Percentiles rank a stretch among this genome's conserved stretches.
These are phyloP conservation scores for Suillus sp. DNA, from an alignment of 768 basidiomycete genomes.

Conservation along the genomic window DNA sequence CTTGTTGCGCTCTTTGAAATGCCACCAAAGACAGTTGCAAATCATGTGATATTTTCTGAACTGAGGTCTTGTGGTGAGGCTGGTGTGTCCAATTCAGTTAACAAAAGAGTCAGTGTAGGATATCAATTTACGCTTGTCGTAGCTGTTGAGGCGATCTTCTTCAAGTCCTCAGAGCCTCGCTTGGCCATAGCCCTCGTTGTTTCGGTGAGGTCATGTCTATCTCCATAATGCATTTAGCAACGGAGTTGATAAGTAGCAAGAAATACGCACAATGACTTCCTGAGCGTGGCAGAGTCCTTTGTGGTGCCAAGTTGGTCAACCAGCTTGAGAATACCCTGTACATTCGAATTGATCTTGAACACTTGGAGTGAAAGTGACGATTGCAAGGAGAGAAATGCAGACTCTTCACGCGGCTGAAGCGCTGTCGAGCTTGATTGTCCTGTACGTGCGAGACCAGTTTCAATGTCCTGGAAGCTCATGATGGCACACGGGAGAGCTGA, in stretches of 20 bases:
- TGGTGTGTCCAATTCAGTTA: slow-evolving; percentile 29
- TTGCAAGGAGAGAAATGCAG: slow-evolving; percentile 74
- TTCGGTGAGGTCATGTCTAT: slow-evolving; percentile 91
- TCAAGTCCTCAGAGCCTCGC: slow-evolving; percentile 89
- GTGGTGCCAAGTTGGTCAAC: slow-evolving; percentile 93
- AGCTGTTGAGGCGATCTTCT: slow-evolving; percentile 79
- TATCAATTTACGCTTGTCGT: slow-evolving; percentile 50
- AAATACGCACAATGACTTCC: slow-evolving; percentile 78
- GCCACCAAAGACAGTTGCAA: slow-evolving; percentile 86
- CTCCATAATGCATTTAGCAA: slow-evolving; percentile 8
- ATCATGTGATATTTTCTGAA: slow-evolving; percentile 94
- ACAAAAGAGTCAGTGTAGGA: not conserved
- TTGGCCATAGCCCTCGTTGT: slow-evolving; percentile 94
- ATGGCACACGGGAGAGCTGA: not conserved
- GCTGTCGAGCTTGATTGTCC: slow-evolving; percentile 27
- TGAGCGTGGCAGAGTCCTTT: slow-evolving; percentile 75
- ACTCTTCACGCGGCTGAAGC: slow-evolving; percentile 60
- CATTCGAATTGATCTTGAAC: slow-evolving; percentile 98
- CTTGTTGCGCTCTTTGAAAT: slow-evolving; percentile 90
- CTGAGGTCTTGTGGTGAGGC: slow-evolving; percentile 79
- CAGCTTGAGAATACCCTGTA: slow-evolving; percentile 92
- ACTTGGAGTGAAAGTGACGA: slow-evolving; percentile 87
- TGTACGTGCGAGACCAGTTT: slow-evolving; percentile 41
- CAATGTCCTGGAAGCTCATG: slow-evolving; percentile 58
- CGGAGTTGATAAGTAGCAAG: not conserved